A percentile compares a stretch with the other conserved stretches of the same genome.
Evolutionary conservation across 208 protist genomes (phyloP).

Genomic region (Wallacemonas sp.): DNA sequence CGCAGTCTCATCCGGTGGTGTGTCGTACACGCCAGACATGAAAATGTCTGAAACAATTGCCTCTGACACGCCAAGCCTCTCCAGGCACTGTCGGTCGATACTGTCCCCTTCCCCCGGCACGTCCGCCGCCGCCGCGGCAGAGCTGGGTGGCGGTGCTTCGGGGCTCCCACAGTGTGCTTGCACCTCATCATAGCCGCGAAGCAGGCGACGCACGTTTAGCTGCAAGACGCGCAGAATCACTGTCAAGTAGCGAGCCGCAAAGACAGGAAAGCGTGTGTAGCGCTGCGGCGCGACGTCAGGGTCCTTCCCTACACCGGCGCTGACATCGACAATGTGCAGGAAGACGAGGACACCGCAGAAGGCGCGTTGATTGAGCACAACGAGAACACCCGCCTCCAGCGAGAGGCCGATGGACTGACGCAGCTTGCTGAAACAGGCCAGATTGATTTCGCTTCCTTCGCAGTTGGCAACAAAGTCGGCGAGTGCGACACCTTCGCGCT

Average conservation of each 20-base stretch:
- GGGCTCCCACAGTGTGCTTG: neutral
- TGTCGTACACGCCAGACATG: neutral
- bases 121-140: slow-evolving; percentile 3
- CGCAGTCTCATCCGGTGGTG: neutral
- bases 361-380: neutral
- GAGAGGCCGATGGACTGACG: neutral
- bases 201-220: neutral
- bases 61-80: neutral
- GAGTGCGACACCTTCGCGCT: too few relatives aligned
- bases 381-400: neutral
- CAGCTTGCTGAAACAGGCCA: neutral
- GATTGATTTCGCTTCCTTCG: neutral
- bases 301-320: slow-evolving; percentile 1
- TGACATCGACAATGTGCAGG: slow-evolving; percentile 13
- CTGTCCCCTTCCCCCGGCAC: neutral
- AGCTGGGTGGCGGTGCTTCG: neutral
- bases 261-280: neutral
- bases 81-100: neutral
- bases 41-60: neutral
- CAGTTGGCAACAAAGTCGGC: neutral
- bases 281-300: neutral
- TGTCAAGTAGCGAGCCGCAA: neutral
- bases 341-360: neutral
- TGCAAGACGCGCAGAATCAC: neutral
- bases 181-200: slow-evolving; percentile 3